Evolutionary conservation across 129 eudicot species (phyloP), one percentile per base, ranked within the genome.

Genomic region (Escallonia herrerae): DNA sequence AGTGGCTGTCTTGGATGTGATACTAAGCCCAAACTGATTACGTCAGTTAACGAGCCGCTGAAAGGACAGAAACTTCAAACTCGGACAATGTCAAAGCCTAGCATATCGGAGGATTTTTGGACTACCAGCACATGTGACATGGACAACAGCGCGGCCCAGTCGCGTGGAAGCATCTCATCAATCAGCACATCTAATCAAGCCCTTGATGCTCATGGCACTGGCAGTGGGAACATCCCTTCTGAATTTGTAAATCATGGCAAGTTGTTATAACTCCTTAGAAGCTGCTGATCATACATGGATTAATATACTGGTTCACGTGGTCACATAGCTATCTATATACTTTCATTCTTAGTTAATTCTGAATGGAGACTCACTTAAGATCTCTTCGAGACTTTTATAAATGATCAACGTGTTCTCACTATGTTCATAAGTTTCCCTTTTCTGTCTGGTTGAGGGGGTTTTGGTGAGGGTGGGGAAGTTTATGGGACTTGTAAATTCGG

Each of bases 1-100:
- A 90, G 97, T 84, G 86, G 94, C 77, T 91, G 97, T 87, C 76
- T 87, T 73, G 94, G 88, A 73, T 78, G 83, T 65, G 72, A 66
- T 84, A 45, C 51, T 74, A 84, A 77, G 81, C 66, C 67, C 82
- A 77, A 79, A 57, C 72, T 76, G 72, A 72, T 49, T 66, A 64
- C 79, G 3, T 66, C 83, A 14, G 65, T 54, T 39, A 65, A 74
- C 22, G 79, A 73, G 62, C 79, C 72, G 1, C 67, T 50, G 39
- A 74, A 76, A 66, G 70, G 65, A 49, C 71, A 63, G 54, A 67
- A 72, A 48, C 43, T 22, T 76, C 77, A 10, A 74, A 39, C 40
- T 13, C 57, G 38, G 72, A 62, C 51, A 8, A 45, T 41, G 43
- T 15, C 76, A 60, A 72, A 64, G 46, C 62, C 71, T 48, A 66